Percentiles rank a stretch among this genome's conserved stretches.
These are phyloP conservation scores for Herpetospermum pedunculosum DNA, from an alignment of 306 rosid species.

Conservation along the genomic window DNA sequence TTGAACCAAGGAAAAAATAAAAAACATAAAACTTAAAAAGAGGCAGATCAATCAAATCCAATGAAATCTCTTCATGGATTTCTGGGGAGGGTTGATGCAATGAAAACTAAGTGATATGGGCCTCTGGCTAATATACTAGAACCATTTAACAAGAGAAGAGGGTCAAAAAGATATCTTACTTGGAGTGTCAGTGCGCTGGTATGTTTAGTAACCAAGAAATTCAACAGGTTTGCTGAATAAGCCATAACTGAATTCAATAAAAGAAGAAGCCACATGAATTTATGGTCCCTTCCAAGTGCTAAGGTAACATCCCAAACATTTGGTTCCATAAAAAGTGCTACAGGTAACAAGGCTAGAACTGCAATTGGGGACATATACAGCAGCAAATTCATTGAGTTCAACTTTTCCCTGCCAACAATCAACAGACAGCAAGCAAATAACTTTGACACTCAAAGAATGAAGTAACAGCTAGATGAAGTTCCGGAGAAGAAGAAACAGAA, in stretches of 20 bases:
- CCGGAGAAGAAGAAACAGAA: neutral
- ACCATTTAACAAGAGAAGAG: neutral
- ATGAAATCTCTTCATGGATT: neutral
- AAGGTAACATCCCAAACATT: slow-evolving; percentile 48
- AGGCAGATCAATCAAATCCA: neutral
- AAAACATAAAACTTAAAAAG: neutral
- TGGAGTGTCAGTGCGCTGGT: slow-evolving; percentile 94
- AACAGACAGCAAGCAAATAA: neutral
- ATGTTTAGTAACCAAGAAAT: slow-evolving; percentile 96
- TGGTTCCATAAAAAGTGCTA: slow-evolving; percentile 88
- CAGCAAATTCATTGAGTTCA: slow-evolving; percentile 94
- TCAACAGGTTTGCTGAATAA: slow-evolving; percentile 78
- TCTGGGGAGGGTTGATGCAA: neutral
- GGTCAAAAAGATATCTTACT: slow-evolving; percentile 33
- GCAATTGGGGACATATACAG: slow-evolving; percentile 94
- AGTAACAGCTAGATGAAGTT: neutral
- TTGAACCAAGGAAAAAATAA: neutral
- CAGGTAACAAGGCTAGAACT: slow-evolving; percentile 62
- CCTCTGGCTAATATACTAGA: neutral
- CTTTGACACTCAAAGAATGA: neutral
- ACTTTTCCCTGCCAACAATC: slow-evolving; percentile 62
- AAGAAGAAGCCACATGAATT: slow-evolving; percentile 81
- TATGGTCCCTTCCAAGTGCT: slow-evolving; percentile 61
- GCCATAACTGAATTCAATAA: slow-evolving; percentile 71
- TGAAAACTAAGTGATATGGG: neutral